Evolutionary conservation across 2,329 filamentous ascomycete genomes (phyloP).

Genomic region (Periconia sp.): DNA sequence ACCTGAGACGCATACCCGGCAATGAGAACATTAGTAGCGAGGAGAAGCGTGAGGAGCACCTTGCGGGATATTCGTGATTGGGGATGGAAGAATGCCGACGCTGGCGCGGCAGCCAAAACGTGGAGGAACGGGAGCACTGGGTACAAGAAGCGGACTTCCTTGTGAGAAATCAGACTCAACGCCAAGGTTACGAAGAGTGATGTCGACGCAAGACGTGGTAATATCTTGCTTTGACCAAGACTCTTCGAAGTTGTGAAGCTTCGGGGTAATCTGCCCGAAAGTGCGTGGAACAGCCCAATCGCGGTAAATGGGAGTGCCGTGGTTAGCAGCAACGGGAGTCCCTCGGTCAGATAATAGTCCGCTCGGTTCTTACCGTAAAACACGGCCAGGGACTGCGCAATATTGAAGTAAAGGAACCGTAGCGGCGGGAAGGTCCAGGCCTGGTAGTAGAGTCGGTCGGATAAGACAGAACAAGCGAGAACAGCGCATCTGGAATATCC

Average conservation of each 20-base stretch:
- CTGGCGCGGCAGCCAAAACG: slow-evolving; percentile 73
- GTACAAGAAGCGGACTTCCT: slow-evolving; percentile 97
- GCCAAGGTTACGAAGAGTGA: slow-evolving; percentile 66
- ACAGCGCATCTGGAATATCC: slow-evolving; percentile 57
- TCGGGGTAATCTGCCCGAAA: slow-evolving; percentile 13
- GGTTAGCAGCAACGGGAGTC: slow-evolving; percentile 83
- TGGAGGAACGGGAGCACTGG: slow-evolving; percentile 88
- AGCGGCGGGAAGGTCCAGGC: slow-evolving; percentile 88
- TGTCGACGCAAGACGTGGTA: slow-evolving; percentile 40
- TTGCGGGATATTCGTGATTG: slow-evolving; percentile 50
- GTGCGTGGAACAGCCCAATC: slow-evolving; percentile 63
- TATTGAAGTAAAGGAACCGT: slow-evolving; percentile 88
- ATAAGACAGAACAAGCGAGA: slow-evolving; percentile 67
- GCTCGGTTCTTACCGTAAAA: slow-evolving; percentile 92
- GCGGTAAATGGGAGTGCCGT: slow-evolving; percentile 80
- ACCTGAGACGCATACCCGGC: slow-evolving; percentile 75
- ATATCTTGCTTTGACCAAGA: slow-evolving; percentile 18
- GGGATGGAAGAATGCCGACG: slow-evolving; percentile 68
- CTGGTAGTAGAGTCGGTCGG: slow-evolving; percentile 81
- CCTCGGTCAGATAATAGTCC: slow-evolving; percentile 94
- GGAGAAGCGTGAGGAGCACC: slow-evolving; percentile 56
- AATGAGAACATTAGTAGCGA: slow-evolving; percentile 72
- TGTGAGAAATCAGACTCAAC: slow-evolving; percentile 86
- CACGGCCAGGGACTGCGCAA: slow-evolving; percentile 82
- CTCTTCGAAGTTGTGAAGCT: slow-evolving; percentile 10